phyloP scores from a whole-genome alignment of 306 rosid species.

The Trifolium pratense region DNA sequence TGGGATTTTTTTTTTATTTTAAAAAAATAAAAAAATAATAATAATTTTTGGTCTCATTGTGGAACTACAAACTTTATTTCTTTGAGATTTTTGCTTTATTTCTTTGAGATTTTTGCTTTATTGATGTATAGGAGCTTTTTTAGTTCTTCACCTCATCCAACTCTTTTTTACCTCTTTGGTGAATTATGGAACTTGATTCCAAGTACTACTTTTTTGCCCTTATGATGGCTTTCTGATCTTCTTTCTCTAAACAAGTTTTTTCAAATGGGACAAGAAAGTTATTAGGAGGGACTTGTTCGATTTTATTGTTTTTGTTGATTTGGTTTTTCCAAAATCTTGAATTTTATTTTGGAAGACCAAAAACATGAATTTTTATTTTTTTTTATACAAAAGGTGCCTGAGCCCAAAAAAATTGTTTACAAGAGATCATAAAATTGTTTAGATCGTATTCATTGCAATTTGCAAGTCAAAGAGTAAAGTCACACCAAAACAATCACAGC shows the following conservation, averaged over 20 bases:
- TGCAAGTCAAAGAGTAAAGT: no score
- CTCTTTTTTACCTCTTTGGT: conserved; percentile 24
- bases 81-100: conserved; percentile 19
- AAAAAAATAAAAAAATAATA: neutral
- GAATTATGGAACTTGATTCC: conserved; percentile 16
- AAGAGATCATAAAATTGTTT: neutral
- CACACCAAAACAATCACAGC: no score
- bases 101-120: conserved; percentile 13
- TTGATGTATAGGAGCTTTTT: conserved; percentile 4
- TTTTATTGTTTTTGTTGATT: neutral
- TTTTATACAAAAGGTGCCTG: no score
- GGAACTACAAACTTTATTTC: neutral
- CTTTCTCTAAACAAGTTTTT: neutral
- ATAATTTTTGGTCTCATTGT: neutral
- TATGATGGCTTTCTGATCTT: conserved; percentile 2
- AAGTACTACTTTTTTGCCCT: conserved; percentile 10
- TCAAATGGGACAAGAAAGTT: neutral
- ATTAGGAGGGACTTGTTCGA: neutral
- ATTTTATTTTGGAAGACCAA: neutral
- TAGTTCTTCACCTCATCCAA: neutral
- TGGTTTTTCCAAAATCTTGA: neutral
- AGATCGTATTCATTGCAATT: no score
- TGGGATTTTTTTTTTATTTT: neutral
- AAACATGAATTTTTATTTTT: no score
- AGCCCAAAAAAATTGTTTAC: neutral